A percentile compares a stretch with the other conserved stretches of the same genome.
Conservation (phyloP, 2,329 filamentous ascomycete species). For the Lasiodiplodia gonubiensis region DNA sequence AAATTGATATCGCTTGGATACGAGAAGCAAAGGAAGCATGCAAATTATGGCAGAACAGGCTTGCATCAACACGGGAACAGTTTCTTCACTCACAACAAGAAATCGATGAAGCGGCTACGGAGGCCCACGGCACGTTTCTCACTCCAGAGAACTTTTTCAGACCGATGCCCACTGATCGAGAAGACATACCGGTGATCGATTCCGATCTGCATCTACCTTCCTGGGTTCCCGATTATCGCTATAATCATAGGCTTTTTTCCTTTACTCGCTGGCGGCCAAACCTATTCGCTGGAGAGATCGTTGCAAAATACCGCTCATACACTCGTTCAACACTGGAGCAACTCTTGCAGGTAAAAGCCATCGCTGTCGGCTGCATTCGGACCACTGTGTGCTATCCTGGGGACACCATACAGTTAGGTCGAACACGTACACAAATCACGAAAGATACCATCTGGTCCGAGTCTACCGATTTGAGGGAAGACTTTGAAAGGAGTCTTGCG, state of each 20-base stretch:
- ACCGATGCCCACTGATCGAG: too few species aligned
- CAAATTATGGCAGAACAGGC: neutral
- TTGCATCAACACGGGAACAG: too few species aligned
- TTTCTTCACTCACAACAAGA: neutral
- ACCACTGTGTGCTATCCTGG: too few species aligned
- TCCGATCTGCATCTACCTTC: neutral
- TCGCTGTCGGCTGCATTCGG: neutral
- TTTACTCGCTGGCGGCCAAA: neutral
- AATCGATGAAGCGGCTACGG: neutral
- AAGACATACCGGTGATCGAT: too few species aligned
- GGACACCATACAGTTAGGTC: neutral
- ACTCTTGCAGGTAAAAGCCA: neutral
- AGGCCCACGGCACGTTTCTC: neutral
- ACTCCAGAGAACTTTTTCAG: neutral
- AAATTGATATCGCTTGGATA: too few species aligned
- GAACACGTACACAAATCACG: fast-evolving
- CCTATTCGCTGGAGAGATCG: neutral
- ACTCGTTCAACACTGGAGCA: fast-evolving
- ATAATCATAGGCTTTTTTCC: neutral
- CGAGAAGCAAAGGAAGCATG: too few species aligned
- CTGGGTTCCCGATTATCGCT: neutral
- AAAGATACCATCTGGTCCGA: too few species aligned
- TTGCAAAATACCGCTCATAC: neutral
- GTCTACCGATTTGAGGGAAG: too few species aligned
- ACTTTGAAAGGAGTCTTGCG: neutral